These are phyloP conservation scores for Sporothrix globosa DNA, from an alignment of 2,329 filamentous ascomycete species.

Conservation along the genomic window DNA sequence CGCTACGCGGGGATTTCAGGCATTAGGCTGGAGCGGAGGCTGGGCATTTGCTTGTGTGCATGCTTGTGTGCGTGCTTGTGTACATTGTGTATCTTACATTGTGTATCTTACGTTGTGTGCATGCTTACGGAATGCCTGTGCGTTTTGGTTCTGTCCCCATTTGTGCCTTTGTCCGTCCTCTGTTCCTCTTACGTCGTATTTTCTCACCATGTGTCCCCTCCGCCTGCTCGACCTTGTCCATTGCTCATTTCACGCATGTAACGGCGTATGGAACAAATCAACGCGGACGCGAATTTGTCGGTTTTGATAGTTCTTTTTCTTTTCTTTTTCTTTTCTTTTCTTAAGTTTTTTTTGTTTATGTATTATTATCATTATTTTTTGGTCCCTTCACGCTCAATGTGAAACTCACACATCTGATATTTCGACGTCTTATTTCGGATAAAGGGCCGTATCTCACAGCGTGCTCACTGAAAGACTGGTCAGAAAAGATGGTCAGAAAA, in stretches of 20 bases:
- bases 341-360: not conserved
- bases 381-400: too few relatives aligned
- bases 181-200: not conserved
- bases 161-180: not conserved
- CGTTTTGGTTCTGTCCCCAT: not conserved
- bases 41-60: not conserved
- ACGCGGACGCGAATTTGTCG: not conserved
- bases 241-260: not conserved
- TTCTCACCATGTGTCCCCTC: not conserved
- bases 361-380: not conserved
- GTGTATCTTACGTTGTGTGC: too few relatives aligned
- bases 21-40: slow-evolving; percentile 9
- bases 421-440: too few relatives aligned
- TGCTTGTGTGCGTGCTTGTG: too few relatives aligned
- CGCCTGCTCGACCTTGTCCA: too few relatives aligned
- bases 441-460: too few relatives aligned
- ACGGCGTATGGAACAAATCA: not conserved
- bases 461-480: too few relatives aligned
- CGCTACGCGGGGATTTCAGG: slow-evolving; percentile 17
- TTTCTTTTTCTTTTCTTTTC: not conserved
- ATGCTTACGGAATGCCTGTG: too few relatives aligned
- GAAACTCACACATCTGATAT: too few relatives aligned
- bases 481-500: too few relatives aligned
- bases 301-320: not conserved
- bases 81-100: too few relatives aligned